These are phyloP conservation scores for Helotiales sp. DNA, from an alignment of 2,329 filamentous ascomycete species.

Conservation along the genomic window DNA sequence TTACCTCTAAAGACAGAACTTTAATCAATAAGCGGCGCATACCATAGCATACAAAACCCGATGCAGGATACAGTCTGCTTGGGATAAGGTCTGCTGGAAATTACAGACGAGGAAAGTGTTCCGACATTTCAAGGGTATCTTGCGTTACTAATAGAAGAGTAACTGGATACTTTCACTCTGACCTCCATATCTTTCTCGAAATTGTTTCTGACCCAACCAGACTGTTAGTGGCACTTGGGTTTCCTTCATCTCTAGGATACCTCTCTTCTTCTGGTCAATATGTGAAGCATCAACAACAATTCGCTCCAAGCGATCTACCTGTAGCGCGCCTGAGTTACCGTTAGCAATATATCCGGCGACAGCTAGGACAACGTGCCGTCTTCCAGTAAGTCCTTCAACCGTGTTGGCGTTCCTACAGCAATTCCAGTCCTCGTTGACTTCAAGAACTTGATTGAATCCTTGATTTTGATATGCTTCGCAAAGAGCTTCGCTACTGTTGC, in stretches of 20 bases:
- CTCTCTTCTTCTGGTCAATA: conserved; percentile 91
- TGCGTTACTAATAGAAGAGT: conserved; percentile 52
- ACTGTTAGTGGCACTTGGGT: conserved; percentile 78
- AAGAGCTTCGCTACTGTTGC: conserved; percentile 86
- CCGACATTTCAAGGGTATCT: neutral
- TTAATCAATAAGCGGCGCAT: neutral
- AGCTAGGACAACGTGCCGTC: conserved; percentile 56
- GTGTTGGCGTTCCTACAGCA: conserved; percentile 84
- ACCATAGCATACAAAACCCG: neutral
- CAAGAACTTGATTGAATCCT: conserved; percentile 79
- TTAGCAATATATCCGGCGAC: conserved; percentile 11
- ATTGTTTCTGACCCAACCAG: conserved; percentile 68
- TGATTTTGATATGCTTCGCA: conserved; percentile 95
- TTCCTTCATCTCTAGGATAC: conserved; percentile 94
- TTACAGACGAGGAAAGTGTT: neutral
- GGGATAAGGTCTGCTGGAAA: too few relatives aligned
- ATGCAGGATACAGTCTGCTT: neutral
- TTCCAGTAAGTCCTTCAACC: conserved; percentile 79
- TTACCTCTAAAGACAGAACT: neutral
- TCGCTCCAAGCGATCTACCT: conserved; percentile 68
- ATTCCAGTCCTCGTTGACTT: conserved; percentile 73
- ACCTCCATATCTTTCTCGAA: conserved; percentile 66
- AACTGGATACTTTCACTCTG: conserved; percentile 59
- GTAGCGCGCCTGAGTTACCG: conserved; percentile 60
- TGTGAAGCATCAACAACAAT: conserved; percentile 90